These are phyloP conservation scores for Nakazawaea wyomingensis DNA, from an alignment of 805 yeast genomes.

Conservation along the genomic window DNA sequence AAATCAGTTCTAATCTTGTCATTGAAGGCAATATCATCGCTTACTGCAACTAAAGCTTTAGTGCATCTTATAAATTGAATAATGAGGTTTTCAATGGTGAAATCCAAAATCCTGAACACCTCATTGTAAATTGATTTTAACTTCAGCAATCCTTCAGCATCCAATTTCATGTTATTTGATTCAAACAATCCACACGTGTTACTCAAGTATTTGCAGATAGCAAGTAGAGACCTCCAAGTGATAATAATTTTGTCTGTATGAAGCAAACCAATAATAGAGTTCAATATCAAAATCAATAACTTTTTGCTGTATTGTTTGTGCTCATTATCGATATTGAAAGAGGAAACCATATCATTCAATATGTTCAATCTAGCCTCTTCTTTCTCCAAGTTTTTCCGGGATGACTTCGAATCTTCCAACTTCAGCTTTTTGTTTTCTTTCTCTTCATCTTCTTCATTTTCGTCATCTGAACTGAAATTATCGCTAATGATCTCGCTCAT, in stretches of 20 bases:
- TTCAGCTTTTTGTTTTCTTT: slow-evolving; percentile 16
- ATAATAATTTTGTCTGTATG: slow-evolving; percentile 23
- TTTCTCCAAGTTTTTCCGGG: slow-evolving; percentile 36
- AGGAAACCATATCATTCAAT: slow-evolving; percentile 29
- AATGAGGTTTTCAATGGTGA: slow-evolving; percentile 49
- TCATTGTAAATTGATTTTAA: neutral
- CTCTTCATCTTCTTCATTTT: slow-evolving; percentile 29
- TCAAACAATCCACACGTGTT: slow-evolving; percentile 15
- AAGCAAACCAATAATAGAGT: slow-evolving; percentile 23
- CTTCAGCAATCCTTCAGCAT: neutral
- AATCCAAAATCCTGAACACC: slow-evolving; percentile 7
- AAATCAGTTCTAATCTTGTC: slow-evolving; percentile 39
- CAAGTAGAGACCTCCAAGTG: slow-evolving; percentile 60
- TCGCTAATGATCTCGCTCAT: slow-evolving; percentile 32
- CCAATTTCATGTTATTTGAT: neutral
- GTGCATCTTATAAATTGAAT: slow-evolving; percentile 35
- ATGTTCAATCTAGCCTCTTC: slow-evolving; percentile 43
- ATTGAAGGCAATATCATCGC: slow-evolving; percentile 29
- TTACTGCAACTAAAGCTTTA: slow-evolving; percentile 10
- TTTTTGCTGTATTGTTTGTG: slow-evolving; percentile 13
- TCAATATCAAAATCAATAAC: slow-evolving; percentile 26
- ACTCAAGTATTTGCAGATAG: slow-evolving; percentile 36
- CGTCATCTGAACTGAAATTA: slow-evolving; percentile 34
- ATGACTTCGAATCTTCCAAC: slow-evolving; percentile 24
- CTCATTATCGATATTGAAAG: slow-evolving; percentile 24